A percentile compares a stretch with the other conserved stretches of the same genome.
phyloP scores from a whole-genome alignment of 805 yeast genomes.

The Nakazawaea sp. region DNA sequence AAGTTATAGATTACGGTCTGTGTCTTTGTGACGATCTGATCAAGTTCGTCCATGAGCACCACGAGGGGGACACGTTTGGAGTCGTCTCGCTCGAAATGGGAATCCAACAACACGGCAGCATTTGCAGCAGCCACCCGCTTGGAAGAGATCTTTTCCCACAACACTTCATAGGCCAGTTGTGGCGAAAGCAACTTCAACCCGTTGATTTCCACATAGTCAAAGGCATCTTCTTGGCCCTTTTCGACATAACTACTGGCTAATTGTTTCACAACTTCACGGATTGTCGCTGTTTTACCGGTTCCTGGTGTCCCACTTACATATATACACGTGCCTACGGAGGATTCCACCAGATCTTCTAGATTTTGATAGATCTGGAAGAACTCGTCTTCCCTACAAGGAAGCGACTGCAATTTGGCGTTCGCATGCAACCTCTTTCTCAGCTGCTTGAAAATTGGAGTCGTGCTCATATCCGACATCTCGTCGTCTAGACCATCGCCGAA shows the following conservation, averaged over 20 bases:
- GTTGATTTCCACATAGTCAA: slow-evolving; percentile 80
- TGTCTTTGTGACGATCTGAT: slow-evolving; percentile 77
- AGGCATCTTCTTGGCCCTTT: slow-evolving; percentile 26
- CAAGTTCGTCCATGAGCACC: slow-evolving; percentile 85
- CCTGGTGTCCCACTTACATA: slow-evolving; percentile 98
- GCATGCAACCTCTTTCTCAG: slow-evolving; percentile 34
- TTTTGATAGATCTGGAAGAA: slow-evolving; percentile 62
- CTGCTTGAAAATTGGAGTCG: slow-evolving; percentile 22
- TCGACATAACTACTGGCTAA: slow-evolving; percentile 28
- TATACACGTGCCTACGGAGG: slow-evolving; percentile 72
- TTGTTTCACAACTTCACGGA: slow-evolving; percentile 76
- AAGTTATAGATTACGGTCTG: slow-evolving; percentile 91
- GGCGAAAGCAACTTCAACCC: slow-evolving; percentile 84
- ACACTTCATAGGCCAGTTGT: slow-evolving; percentile 67
- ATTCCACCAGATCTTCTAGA: slow-evolving; percentile 63
- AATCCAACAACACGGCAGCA: slow-evolving; percentile 63
- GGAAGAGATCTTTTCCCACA: slow-evolving; percentile 74
- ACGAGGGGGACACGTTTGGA: slow-evolving; percentile 51
- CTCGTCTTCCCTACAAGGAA: slow-evolving; percentile 87
- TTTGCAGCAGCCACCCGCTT: slow-evolving; percentile 51
- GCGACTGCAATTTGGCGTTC: slow-evolving; percentile 32
- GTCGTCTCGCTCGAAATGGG: slow-evolving; percentile 45
- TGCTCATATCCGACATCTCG: slow-evolving; percentile 13
- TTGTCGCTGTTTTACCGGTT: slow-evolving; percentile 93
- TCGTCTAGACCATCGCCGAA: slow-evolving; percentile 12